These are phyloP conservation scores for Coprinopsis cinerea DNA, from an alignment of 768 basidiomycete species.

Conservation along the genomic window DNA sequence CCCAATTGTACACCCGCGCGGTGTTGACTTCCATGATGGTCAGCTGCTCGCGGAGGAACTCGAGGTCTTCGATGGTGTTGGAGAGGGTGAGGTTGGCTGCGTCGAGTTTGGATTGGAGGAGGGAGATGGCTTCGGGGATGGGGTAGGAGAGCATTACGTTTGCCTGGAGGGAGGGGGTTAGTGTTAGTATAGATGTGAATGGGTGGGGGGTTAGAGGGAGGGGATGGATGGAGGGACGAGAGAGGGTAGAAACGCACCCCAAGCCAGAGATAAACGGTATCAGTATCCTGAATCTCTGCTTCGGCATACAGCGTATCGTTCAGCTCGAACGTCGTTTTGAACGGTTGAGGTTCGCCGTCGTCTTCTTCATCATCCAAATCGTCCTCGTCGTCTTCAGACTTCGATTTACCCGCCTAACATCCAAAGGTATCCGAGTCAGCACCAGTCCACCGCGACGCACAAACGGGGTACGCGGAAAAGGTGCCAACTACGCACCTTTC, in stretches of 20 bases:
- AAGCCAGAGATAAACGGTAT: constrained; percentile 92
- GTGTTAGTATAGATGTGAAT: too few species aligned
- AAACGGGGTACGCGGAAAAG: too few species aligned
- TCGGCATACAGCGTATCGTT: constrained; percentile 95
- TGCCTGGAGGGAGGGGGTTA: constrained; percentile 62
- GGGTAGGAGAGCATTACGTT: constrained; percentile 98
- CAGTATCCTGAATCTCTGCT: constrained; percentile 80
- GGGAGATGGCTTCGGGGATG: constrained; percentile 64
- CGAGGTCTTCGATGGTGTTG: constrained; percentile 80
- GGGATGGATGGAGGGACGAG: not conserved
- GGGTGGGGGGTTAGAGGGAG: not conserved
- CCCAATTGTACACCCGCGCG: constrained; percentile 94
- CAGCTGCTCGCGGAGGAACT: constrained; percentile 89
- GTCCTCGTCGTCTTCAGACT: constrained; percentile 37
- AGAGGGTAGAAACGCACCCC: constrained; percentile 53
- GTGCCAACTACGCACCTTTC: constrained; percentile 48
- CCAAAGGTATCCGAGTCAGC: too few species aligned
- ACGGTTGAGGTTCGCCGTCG: constrained; percentile 39
- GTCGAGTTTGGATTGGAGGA: constrained; percentile 70
- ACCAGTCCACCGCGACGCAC: too few species aligned
- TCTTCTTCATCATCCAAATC: constrained; percentile 56
- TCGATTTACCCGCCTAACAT: too few species aligned
- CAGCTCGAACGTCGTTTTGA: constrained; percentile 88
- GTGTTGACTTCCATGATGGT: constrained; percentile 97
- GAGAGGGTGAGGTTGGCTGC: constrained; percentile 61